Percentiles rank a stretch among this genome's conserved stretches.
Evolutionary conservation across 2,329 filamentous ascomycete genomes (phyloP).

Genomic region (Claviceps pazoutovae): DNA sequence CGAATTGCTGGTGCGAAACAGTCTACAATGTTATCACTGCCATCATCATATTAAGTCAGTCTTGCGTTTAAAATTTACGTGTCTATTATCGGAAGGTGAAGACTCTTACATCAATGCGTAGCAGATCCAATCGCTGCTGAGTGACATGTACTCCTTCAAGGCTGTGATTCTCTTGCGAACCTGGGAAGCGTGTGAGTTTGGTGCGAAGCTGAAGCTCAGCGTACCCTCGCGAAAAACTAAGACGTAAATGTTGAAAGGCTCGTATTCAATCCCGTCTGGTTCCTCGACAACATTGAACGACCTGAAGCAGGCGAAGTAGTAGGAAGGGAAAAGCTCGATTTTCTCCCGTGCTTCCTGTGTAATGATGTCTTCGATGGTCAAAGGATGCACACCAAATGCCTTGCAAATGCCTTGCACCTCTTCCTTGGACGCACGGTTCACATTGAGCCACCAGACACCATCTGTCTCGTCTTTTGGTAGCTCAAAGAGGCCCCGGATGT

Average conservation of each 20-base stretch:
- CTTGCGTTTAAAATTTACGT: background rate
- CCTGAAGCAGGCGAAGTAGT: slow-evolving; percentile 96
- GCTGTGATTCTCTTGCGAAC: slow-evolving; percentile 86
- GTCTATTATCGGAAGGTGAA: background rate
- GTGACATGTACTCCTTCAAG: slow-evolving; percentile 84
- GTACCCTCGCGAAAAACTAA: slow-evolving; percentile 93
- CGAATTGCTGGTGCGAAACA: slow-evolving; percentile 82
- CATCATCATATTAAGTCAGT: background rate
- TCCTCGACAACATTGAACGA: slow-evolving; percentile 75
- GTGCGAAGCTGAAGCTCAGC: slow-evolving; percentile 83
- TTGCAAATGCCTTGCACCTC: slow-evolving; percentile 82
- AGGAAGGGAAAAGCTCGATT: slow-evolving; percentile 92
- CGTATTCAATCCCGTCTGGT: slow-evolving; percentile 68
- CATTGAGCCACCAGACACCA: slow-evolving; percentile 98
- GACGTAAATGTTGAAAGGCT: slow-evolving; percentile 92
- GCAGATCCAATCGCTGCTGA: slow-evolving; percentile 97
- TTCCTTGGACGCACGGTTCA: slow-evolving; percentile 77
- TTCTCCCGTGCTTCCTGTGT: slow-evolving; percentile 95
- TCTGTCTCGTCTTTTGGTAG: slow-evolving; percentile 48
- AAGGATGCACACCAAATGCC: slow-evolving; percentile 86
- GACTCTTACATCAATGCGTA: slow-evolving; percentile 79
- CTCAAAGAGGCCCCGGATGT: slow-evolving; percentile 73
- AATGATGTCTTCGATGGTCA: slow-evolving; percentile 92
- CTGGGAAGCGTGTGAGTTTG: slow-evolving; percentile 74
- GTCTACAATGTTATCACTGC: slow-evolving; percentile 89